Conservation (phyloP, 306 rosid genomes). For the Citrullus amarus region DNA sequence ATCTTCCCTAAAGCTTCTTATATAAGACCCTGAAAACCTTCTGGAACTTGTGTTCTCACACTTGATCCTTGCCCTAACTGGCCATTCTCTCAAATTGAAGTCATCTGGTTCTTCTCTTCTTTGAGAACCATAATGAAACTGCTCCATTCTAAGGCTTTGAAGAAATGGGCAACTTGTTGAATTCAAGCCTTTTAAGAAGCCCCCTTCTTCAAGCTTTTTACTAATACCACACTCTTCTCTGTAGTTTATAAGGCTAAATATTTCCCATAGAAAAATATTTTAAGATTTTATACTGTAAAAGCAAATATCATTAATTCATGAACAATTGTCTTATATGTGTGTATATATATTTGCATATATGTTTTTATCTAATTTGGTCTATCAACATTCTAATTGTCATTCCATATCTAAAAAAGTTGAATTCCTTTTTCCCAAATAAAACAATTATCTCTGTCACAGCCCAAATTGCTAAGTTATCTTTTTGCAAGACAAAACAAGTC, state of each 20-base stretch:
- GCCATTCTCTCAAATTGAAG: conserved; percentile 59
- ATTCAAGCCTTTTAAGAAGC: not conserved
- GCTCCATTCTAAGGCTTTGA: conserved; percentile 27
- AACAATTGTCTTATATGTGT: not conserved
- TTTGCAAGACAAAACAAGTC: not conserved
- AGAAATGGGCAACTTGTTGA: not conserved
- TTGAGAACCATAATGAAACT: conserved; percentile 24
- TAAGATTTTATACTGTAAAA: not conserved
- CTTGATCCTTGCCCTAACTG: conserved; percentile 30
- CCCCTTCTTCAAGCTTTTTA: not conserved
- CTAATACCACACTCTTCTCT: not conserved
- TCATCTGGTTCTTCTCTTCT: conserved; percentile 48
- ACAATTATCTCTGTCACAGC: not conserved
- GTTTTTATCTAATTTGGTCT: not conserved
- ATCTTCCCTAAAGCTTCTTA: conserved; percentile 81
- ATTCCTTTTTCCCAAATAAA: not conserved
- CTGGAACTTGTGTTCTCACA: conserved; percentile 57
- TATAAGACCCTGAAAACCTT: conserved; percentile 71
- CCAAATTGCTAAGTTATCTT: not conserved
- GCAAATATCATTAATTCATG: not conserved
- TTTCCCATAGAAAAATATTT: not conserved
- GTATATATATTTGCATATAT: no score
- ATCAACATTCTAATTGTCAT: not conserved
- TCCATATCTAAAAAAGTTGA: not conserved
- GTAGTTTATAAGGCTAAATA: not conserved